A percentile compares a stretch with the other conserved stretches of the same genome.
Conservation (phyloP, 352 stramenopile genomes). For the Globisporangium lucens region DNA sequence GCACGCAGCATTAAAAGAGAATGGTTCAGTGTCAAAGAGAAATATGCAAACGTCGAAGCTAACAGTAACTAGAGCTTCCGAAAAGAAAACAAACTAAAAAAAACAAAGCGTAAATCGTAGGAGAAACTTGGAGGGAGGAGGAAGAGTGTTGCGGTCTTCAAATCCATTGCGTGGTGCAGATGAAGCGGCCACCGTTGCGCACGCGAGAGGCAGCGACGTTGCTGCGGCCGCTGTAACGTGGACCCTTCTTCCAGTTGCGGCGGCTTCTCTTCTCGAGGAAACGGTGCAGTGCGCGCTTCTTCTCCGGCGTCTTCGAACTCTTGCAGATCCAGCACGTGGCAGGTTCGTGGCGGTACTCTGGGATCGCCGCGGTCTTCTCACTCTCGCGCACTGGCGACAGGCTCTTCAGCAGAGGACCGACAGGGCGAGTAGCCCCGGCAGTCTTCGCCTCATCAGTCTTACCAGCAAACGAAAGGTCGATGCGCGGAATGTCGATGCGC, state of each 20-base stretch:
- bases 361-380: slow-evolving; percentile 32
- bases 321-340: slow-evolving; percentile 88
- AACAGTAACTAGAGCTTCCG: slow-evolving; percentile 7
- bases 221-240: slow-evolving; percentile 76
- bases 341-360: slow-evolving; percentile 65
- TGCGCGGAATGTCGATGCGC: slow-evolving; percentile 58
- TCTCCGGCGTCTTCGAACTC: slow-evolving; percentile 75
- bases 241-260: slow-evolving; percentile 81
- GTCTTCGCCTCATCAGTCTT: slow-evolving; percentile 22
- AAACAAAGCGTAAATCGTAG: slow-evolving; percentile 17
- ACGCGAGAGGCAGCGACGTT: slow-evolving; percentile 77
- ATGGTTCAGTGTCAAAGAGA: slow-evolving; percentile 24
- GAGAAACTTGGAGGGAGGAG: slow-evolving; percentile 1
- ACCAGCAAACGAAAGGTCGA: slow-evolving; percentile 54
- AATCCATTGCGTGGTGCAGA: slow-evolving; percentile 80
- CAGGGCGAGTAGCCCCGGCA: neutral
- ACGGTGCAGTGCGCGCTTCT: slow-evolving; percentile 79
- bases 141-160: slow-evolving; percentile 24
- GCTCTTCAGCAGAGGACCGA: slow-evolving; percentile 12
- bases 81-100: slow-evolving; percentile 19
- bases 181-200: slow-evolving; percentile 79
- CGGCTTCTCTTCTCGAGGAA: slow-evolving; percentile 80
- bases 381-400: slow-evolving; percentile 53
- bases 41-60: slow-evolving; percentile 18
- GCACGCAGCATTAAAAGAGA: slow-evolving; percentile 12